Conservation (phyloP, 2,329 filamentous ascomycete species). For the Colletotrichum horii region DNA sequence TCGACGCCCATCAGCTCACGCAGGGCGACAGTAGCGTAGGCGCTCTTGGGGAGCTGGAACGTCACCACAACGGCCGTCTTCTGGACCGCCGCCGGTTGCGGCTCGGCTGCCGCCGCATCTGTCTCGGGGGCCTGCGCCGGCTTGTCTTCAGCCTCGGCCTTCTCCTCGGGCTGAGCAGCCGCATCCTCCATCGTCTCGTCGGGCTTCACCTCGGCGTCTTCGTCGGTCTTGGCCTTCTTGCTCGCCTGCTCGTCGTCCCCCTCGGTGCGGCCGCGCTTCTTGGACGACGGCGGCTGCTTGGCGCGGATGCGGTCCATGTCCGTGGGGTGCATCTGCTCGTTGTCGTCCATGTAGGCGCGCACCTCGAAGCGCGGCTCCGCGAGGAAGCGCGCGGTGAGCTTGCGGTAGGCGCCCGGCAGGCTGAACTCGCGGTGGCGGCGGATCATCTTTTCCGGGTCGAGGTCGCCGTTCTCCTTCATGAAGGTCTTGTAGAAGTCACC, state of each 20-base stretch:
- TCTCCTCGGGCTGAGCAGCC: not conserved
- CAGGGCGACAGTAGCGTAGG: constrained; percentile 85
- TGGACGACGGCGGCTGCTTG: constrained; percentile 29
- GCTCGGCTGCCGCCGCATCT: not conserved
- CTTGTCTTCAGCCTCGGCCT: constrained; percentile 10
- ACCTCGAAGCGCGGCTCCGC: constrained; percentile 68
- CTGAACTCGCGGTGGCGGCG: constrained; percentile 86
- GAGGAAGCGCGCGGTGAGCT: constrained; percentile 76
- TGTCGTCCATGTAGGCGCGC: constrained; percentile 70
- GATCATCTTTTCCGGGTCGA: constrained; percentile 88
- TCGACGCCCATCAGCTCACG: constrained; percentile 72
- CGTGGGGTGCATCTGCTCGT: constrained; percentile 87
- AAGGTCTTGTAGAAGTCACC: constrained; percentile 85
- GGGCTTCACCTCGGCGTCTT: not conserved
- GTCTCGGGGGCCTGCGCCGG: constrained; percentile 6
- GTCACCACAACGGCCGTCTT: constrained; percentile 75
- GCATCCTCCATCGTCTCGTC: constrained; percentile 4
- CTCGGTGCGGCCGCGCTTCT: constrained; percentile 10
- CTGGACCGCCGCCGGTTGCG: not conserved
- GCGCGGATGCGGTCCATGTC: constrained; percentile 75
- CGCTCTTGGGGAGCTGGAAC: constrained; percentile 78
- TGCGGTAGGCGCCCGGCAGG: constrained; percentile 86
- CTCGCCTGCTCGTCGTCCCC: constrained; percentile 23
- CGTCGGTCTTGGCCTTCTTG: constrained; percentile 25
- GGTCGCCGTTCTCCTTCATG: constrained; percentile 81